These are phyloP conservation scores for Metschnikowia matae DNA, from an alignment of 805 yeast species.

Conservation along the genomic window DNA sequence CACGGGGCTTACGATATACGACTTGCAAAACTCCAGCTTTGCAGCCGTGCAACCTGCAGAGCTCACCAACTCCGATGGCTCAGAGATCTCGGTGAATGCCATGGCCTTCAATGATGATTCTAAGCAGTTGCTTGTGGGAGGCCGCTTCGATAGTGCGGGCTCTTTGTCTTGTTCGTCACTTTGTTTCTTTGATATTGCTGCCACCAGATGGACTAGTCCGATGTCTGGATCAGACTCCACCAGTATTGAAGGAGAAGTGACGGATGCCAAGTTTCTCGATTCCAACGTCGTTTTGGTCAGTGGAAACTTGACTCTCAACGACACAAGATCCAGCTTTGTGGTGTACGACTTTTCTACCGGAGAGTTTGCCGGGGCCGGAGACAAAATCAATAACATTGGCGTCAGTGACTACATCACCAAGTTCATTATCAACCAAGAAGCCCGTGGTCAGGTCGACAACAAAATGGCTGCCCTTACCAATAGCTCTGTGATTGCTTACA, in stretches of 20 bases:
- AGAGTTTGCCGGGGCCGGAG: slow-evolving; percentile 17
- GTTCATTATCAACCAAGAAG: slow-evolving; percentile 44
- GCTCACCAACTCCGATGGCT: slow-evolving; percentile 41
- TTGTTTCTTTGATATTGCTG: slow-evolving; percentile 59
- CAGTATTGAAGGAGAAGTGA: slow-evolving; percentile 44
- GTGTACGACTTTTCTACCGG: slow-evolving; percentile 50
- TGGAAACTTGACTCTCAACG: slow-evolving; percentile 49
- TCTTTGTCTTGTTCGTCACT: slow-evolving; percentile 54
- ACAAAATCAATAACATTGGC: slow-evolving; percentile 21
- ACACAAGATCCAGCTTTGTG: slow-evolving; percentile 41
- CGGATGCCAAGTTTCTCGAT: slow-evolving; percentile 47
- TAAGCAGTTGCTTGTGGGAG: slow-evolving; percentile 61
- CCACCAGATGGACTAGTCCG: slow-evolving; percentile 52
- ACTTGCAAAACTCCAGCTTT: slow-evolving; percentile 40
- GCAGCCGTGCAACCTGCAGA: slow-evolving; percentile 47
- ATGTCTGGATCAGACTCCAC: slow-evolving; percentile 19
- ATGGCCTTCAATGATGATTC: slow-evolving; percentile 31
- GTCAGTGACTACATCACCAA: slow-evolving; percentile 24
- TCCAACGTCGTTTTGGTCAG: slow-evolving; percentile 37
- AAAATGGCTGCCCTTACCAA: slow-evolving; percentile 35
- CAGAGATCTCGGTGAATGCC: slow-evolving; percentile 35
- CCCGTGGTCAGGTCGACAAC: slow-evolving; percentile 35
- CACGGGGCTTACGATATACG: slow-evolving; percentile 52
- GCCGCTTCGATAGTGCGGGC: slow-evolving; percentile 61
- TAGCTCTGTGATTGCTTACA: slow-evolving; percentile 36